Evolutionary conservation across 1,139 yeast species (phyloP).

Genomic region (Suhomyces anneliseae): DNA sequence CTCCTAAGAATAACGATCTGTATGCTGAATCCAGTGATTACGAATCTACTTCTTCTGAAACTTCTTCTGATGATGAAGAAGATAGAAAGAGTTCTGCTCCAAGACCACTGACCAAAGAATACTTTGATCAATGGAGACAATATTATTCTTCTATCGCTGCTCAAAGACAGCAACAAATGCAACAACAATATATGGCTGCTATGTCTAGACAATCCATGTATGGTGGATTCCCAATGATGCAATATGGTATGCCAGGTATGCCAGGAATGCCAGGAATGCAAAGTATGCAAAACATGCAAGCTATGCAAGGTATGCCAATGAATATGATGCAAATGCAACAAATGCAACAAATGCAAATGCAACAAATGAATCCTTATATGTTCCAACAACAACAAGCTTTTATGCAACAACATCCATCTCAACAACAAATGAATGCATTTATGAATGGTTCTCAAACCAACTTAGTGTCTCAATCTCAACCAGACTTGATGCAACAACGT

Average conservation of each 20-base stretch:
- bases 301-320: slow-evolving; percentile 5
- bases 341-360: slow-evolving; percentile 14
- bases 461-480: slow-evolving; percentile 8
- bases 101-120: slow-evolving; percentile 19
- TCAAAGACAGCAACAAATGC: slow-evolving; percentile 23
- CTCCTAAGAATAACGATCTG: slow-evolving; percentile 1
- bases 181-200: slow-evolving; percentile 13
- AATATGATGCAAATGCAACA: slow-evolving; percentile 12
- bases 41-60: slow-evolving; percentile 12
- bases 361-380: slow-evolving; percentile 14
- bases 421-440: slow-evolving; percentile 10
- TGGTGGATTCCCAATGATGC: slow-evolving; percentile 13
- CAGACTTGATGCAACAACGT: slow-evolving; percentile 3
- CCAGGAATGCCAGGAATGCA: slow-evolving; percentile 3
- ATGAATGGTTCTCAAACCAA: slow-evolving; percentile 7
- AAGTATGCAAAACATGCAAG: slow-evolving; percentile 6
- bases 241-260: slow-evolving; percentile 9
- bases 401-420: slow-evolving; percentile 4
- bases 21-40: slow-evolving; percentile 14
- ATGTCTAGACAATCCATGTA: slow-evolving; percentile 15
- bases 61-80: slow-evolving; percentile 18
- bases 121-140: slow-evolving; percentile 32
- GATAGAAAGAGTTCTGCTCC: slow-evolving; percentile 12
- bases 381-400: slow-evolving; percentile 12
- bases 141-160: slow-evolving; percentile 28